Percentiles rank a stretch among this genome's conserved stretches.
Conservation (phyloP, 176 grass and related monocot species). For the Cenchrus fungigraminus region DNA sequence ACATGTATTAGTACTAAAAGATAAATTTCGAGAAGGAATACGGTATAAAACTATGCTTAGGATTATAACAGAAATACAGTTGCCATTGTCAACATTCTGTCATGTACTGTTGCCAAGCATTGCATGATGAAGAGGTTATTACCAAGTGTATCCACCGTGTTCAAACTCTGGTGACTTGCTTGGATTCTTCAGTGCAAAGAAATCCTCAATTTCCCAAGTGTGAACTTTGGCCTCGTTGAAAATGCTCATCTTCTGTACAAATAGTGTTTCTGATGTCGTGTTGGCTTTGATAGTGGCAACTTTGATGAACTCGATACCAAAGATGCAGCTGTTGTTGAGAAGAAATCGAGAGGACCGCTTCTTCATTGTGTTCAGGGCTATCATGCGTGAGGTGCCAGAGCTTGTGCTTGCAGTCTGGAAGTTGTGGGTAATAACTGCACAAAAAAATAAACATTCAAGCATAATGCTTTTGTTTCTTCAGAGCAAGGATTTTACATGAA, state of each 20-base stretch:
- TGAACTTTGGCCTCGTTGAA: not conserved
- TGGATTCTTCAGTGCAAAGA: not conserved
- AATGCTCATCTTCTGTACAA: not conserved
- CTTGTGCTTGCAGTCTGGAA: not conserved
- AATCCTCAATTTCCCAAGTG: conserved; percentile 1
- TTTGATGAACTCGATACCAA: conserved; percentile 19
- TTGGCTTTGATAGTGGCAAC: not conserved
- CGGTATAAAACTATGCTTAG: not conserved
- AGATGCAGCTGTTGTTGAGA: conserved; percentile 2
- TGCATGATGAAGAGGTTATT: not conserved
- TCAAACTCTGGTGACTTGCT: not conserved
- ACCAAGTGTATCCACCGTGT: conserved; percentile 28
- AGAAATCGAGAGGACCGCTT: not conserved
- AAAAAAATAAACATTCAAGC: not conserved
- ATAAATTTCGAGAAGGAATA: too few relatives aligned
- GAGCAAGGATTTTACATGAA: not conserved
- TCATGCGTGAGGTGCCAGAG: not conserved
- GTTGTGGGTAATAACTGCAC: not conserved
- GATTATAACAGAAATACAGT: not conserved
- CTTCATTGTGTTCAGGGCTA: conserved; percentile 8
- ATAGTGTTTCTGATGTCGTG: not conserved
- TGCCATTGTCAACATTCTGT: not conserved
- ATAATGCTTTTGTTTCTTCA: not conserved
- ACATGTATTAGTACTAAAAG: not conserved
- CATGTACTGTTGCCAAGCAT: not conserved